A percentile compares a stretch with the other conserved stretches of the same genome.
These are phyloP conservation scores for Populus hybrid DNA, from an alignment of 441 rosid genomes.

Conservation along the genomic window DNA sequence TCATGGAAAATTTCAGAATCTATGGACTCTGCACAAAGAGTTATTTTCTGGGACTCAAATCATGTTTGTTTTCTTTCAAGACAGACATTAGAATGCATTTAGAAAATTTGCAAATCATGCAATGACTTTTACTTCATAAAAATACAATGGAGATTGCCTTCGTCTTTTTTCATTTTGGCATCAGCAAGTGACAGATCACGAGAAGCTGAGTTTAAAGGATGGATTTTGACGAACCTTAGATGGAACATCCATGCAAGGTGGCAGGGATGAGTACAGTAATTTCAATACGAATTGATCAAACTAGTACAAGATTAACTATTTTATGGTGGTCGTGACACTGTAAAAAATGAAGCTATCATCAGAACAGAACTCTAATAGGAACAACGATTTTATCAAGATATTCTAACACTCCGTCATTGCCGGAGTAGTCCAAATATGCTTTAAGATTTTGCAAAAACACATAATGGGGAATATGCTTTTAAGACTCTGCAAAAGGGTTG, in stretches of 20 bases:
- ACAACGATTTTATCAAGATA: background rate
- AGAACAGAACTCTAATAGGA: background rate
- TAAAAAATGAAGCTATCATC: background rate
- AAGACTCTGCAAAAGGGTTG: background rate
- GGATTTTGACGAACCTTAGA: background rate
- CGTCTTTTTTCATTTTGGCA: background rate
- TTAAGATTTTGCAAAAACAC: background rate
- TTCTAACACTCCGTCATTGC: background rate
- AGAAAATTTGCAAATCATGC: background rate
- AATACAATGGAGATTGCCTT: background rate
- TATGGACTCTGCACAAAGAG: background rate
- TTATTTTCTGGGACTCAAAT: background rate
- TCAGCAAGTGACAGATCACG: background rate
- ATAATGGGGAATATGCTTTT: background rate
- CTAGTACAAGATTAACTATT: background rate
- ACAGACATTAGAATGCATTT: background rate
- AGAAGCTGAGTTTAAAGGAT: background rate
- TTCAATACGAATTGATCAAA: background rate
- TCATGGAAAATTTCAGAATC: background rate
- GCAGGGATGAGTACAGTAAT: background rate
- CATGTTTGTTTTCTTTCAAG: background rate
- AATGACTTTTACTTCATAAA: background rate
- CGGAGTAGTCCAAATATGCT: background rate
- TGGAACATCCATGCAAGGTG: background rate
- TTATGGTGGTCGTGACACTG: background rate